Evolutionary conservation across 2,329 filamentous ascomycete species (phyloP).

Genomic region (Sporothrix phasma): DNA sequence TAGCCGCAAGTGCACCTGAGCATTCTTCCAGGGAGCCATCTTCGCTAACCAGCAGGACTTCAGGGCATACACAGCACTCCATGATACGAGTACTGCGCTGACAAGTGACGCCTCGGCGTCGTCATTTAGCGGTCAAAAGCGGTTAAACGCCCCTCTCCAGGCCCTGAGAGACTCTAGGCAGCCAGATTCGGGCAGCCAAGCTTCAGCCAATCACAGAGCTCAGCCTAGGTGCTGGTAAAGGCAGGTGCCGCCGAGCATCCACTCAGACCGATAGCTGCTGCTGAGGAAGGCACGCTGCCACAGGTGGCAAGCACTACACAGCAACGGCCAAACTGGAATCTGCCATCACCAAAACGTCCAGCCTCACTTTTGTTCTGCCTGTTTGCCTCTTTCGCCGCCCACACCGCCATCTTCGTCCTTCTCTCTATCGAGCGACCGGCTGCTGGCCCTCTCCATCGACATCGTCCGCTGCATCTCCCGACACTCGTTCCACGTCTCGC

Average conservation of each 20-base stretch:
- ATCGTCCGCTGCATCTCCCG: neutral
- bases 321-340: conserved; percentile 4
- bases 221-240: neutral
- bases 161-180: conserved; percentile 11
- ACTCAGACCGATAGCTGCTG: conserved; percentile 8
- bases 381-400: neutral
- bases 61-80: neutral
- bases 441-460: neutral
- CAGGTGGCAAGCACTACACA: conserved; percentile 4
- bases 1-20: neutral
- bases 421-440: neutral
- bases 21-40: too few species aligned
- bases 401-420: neutral
- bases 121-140: conserved; percentile 14
- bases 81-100: too few species aligned
- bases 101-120: conserved; percentile 6
- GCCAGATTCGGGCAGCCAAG: conserved; percentile 11
- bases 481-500: neutral
- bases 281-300: neutral
- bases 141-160: neutral
- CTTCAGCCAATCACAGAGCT: conserved; percentile 17
- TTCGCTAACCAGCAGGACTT: too few species aligned
- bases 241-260: conserved; percentile 9
- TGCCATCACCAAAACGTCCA: neutral
- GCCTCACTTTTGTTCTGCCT: neutral